Evolutionary conservation across 2,329 filamentous ascomycete genomes (phyloP).

Genomic region (Fusarium avenaceum): DNA sequence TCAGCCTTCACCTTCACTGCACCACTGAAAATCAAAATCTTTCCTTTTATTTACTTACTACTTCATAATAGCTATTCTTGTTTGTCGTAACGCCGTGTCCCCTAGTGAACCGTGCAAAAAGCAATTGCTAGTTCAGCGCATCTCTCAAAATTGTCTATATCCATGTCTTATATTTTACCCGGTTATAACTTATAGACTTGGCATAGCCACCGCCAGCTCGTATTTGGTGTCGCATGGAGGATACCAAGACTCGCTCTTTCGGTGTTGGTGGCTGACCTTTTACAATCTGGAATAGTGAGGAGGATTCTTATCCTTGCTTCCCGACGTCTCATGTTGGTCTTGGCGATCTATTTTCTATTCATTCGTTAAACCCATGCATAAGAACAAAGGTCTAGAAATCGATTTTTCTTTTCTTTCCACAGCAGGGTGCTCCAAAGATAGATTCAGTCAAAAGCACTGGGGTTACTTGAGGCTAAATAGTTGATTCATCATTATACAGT

Average conservation of each 20-base stretch:
- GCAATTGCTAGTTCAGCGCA: neutral
- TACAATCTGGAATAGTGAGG: constrained; percentile 15
- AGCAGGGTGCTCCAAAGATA: constrained; percentile 16
- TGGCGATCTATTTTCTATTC: constrained; percentile 27
- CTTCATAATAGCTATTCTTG: neutral
- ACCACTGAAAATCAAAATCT: neutral
- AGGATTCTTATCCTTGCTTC: constrained; percentile 31
- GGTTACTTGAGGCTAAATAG: neutral
- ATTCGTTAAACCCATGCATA: neutral
- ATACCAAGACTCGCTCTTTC: constrained; percentile 2
- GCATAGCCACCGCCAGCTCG: constrained; percentile 46
- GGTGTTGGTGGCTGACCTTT: constrained; percentile 14
- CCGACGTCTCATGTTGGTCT: constrained; percentile 14
- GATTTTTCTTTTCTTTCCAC: neutral
- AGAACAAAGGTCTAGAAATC: constrained; percentile 11
- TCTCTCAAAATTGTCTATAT: constrained; percentile 17
- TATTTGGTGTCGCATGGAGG: constrained; percentile 32
- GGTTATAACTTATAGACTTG: constrained; percentile 13
- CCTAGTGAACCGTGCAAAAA: constrained; percentile 1
- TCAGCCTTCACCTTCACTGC: neutral
- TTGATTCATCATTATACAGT: constrained; percentile 1
- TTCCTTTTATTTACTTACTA: neutral
- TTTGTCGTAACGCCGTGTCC: neutral
- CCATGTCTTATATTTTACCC: constrained; percentile 21
- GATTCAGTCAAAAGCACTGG: neutral